These are phyloP conservation scores for Marasmius oreades DNA, from an alignment of 1,284 basidiomycete genomes.

Conservation along the genomic window DNA sequence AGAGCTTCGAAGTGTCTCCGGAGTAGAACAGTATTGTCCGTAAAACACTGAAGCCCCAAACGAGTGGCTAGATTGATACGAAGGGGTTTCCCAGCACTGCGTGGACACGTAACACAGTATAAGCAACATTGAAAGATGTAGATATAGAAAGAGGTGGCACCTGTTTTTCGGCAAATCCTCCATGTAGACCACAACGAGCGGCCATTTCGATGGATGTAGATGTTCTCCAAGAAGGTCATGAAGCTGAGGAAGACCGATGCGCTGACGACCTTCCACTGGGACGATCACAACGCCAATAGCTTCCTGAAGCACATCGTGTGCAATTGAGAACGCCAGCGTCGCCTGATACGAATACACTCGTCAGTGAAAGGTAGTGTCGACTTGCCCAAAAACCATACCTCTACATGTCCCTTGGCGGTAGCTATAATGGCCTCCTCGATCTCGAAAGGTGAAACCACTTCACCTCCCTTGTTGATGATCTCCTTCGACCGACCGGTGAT, in stretches of 20 bases:
- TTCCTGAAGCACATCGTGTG: conserved; percentile 19
- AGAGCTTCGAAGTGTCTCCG: conserved; percentile 39
- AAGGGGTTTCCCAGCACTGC: conserved; percentile 40
- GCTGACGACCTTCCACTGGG: conserved; percentile 8
- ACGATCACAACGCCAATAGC: conserved; percentile 18
- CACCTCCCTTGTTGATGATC: conserved; percentile 62
- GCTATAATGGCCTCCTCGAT: conserved; percentile 44
- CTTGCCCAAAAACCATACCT: conserved; percentile 23
- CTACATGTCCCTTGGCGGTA: conserved; percentile 37
- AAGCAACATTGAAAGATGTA: conserved; percentile 31
- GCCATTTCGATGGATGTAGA: conserved; percentile 36
- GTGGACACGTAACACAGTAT: too few species aligned
- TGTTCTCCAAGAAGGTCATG: conserved; percentile 39
- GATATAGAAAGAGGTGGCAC: conserved; percentile 10
- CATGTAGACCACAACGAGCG: conserved; percentile 19
- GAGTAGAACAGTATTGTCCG: conserved; percentile 31
- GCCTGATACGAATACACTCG: conserved; percentile 7
- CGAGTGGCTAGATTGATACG: conserved; percentile 40
- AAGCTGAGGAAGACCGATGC: conserved; percentile 27
- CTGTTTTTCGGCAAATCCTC: conserved; percentile 17
- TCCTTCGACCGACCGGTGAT: conserved; percentile 60
- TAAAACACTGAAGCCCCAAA: conserved; percentile 32
- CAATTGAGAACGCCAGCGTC: conserved; percentile 16
- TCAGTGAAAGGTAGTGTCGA: neutral
- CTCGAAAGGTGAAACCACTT: conserved; percentile 69